Conservation (phyloP, 1,284 basidiomycete genomes). For the Ustilago vetiveriae region DNA sequence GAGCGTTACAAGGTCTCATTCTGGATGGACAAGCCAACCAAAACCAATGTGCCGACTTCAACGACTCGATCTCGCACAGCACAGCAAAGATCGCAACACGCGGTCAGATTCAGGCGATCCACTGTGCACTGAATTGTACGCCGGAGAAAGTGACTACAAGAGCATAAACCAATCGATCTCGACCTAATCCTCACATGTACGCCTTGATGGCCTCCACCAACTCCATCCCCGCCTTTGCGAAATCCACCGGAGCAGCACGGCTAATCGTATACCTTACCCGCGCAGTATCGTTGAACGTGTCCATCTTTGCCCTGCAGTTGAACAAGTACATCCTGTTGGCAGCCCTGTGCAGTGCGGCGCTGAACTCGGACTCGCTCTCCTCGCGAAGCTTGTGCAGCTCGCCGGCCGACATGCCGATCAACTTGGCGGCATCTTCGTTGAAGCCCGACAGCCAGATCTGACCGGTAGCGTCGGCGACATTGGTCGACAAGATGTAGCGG, state of each 20-base stretch:
- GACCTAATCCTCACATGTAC: conserved; percentile 39
- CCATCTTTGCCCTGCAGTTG: conserved; percentile 80
- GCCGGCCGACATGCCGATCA: conserved; percentile 80
- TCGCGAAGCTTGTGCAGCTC: conserved; percentile 80
- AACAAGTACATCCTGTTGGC: conserved; percentile 82
- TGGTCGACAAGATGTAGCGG: conserved; percentile 90
- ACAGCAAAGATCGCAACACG: no score
- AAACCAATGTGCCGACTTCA: no score
- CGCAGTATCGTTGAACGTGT: conserved; percentile 62
- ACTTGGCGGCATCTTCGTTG: conserved; percentile 85
- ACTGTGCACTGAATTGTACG: no score
- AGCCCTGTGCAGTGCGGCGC: conserved; percentile 75
- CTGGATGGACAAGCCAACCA: no score
- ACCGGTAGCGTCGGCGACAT: conserved; percentile 86
- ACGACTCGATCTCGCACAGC: no score
- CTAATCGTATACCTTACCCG: conserved; percentile 63
- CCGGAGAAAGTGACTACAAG: no score
- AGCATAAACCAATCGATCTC: no score
- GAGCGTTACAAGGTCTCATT: neutral
- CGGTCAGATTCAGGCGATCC: no score
- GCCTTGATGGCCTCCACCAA: conserved; percentile 58
- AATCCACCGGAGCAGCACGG: conserved; percentile 53
- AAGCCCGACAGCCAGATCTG: conserved; percentile 95
- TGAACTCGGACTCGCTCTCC: conserved; percentile 75
- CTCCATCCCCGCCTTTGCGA: conserved; percentile 58